Conservation (phyloP, 1,284 basidiomycete genomes). For the Moesziomyces antarcticus region DNA sequence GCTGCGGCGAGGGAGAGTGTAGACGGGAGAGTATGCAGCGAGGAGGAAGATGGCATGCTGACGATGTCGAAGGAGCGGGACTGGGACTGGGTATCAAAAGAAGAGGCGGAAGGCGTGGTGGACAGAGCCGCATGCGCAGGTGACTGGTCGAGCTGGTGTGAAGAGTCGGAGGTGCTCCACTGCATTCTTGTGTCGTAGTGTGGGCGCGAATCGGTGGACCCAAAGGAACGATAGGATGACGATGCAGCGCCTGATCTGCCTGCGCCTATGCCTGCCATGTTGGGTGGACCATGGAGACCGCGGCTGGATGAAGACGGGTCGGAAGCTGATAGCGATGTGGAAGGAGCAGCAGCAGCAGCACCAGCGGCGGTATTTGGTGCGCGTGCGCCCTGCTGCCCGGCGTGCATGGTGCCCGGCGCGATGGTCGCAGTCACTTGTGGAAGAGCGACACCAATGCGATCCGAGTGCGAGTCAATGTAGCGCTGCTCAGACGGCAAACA, state of each 20-base stretch:
- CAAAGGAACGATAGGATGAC: conserved; percentile 18
- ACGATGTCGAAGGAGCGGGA: conserved; percentile 13
- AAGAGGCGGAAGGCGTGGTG: conserved; percentile 12
- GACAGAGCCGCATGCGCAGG: conserved; percentile 11
- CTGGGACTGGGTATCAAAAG: conserved; percentile 28
- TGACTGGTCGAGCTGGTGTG: conserved; percentile 11
- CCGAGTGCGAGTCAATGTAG: no score
- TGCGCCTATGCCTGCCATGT: conserved; percentile 39
- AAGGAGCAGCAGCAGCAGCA: background rate
- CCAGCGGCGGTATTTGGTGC: background rate
- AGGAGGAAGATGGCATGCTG: conserved; percentile 18
- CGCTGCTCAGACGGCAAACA: no score
- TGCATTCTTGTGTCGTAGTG: conserved; percentile 8
- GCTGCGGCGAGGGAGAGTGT: background rate
- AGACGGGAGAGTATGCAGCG: conserved; percentile 18
- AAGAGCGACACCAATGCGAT: no score
- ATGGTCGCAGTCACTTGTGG: background rate
- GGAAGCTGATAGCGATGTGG: background rate
- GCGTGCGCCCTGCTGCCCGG: conserved; percentile 12
- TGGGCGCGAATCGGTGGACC: conserved; percentile 4
- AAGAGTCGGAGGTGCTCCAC: conserved; percentile 23
- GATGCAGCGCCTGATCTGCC: conserved; percentile 14
- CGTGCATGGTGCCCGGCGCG: conserved; percentile 11
- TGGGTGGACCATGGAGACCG: conserved; percentile 9
- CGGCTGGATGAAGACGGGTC: conserved; percentile 3